Evolutionary conservation across 306 rosid genomes (phyloP).

Genomic region (Rosa rugosa): DNA sequence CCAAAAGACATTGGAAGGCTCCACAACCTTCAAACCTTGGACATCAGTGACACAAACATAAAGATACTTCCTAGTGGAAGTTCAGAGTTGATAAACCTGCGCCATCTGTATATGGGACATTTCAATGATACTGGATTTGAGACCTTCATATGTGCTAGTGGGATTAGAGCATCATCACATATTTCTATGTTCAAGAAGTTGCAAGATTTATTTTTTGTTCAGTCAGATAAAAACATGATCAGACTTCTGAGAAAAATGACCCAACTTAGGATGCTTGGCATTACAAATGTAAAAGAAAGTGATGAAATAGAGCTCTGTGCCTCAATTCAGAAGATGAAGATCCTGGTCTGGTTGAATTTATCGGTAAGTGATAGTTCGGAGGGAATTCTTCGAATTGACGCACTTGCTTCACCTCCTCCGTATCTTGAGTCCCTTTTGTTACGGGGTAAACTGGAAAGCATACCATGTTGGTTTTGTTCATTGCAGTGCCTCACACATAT

Average conservation of each 20-base stretch:
- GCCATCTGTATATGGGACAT: neutral
- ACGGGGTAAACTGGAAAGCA: constrained; percentile 4
- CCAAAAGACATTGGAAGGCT: constrained; percentile 27
- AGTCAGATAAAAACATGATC: neutral
- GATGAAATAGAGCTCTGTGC: constrained; percentile 19
- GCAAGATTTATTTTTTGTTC: neutral
- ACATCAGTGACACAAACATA: constrained; percentile 4
- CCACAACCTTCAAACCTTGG: neutral
- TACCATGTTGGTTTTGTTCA: constrained; percentile 18
- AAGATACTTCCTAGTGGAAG: constrained; percentile 8
- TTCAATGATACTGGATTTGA: too few species aligned
- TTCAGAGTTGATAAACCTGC: constrained; percentile 2
- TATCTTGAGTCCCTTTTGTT: neutral
- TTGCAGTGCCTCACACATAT: neutral
- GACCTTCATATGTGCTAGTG: neutral
- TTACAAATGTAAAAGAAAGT: constrained; percentile 8
- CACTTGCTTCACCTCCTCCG: constrained; percentile 19
- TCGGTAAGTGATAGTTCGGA: neutral
- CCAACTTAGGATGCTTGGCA: constrained; percentile 16
- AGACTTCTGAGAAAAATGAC: constrained; percentile 5
- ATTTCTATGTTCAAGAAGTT: constrained; percentile 5
- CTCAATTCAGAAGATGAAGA: constrained; percentile 13
- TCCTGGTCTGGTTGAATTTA: neutral
- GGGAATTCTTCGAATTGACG: constrained; percentile 7
- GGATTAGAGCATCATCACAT: neutral